Evolutionary conservation across 177 flowering plant species (phyloP), one percentile per base, ranked within the genome.

Genomic region (Vitis hybrid): DNA sequence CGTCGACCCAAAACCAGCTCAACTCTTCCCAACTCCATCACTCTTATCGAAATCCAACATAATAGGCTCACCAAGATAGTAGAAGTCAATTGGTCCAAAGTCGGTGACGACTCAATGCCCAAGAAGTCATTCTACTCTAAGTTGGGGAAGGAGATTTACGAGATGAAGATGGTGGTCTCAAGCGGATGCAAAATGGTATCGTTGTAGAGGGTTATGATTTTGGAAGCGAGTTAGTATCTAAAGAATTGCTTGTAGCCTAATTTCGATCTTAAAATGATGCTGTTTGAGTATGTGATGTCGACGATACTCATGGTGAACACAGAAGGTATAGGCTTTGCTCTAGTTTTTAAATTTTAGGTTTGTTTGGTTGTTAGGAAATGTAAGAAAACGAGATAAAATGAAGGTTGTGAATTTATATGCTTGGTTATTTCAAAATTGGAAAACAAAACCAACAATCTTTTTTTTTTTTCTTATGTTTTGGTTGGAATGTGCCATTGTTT

Each of bases 201-300:
- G 0, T 70, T 93, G 84, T 97, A 93, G 77, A 81, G 98, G 74
- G 99, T 91, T 35, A 93, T 93, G 97, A 41, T 41, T 41, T 41
- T 41, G 0, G 46, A 41, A 41, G 46, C 30, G 4, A 27, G 46
- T 41, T 8, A 8, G 46, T 8, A 41, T 5, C 9, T 8, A 83
- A 98, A 93, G 88, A 93, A 93, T 64, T 96, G 91, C 72, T 79
- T 96, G 24, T 93, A 91, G 98, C 97, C 97, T 1, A 84, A 96
- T 83, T 96, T 96, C 32, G 90, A 87, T 65, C 83, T 93, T 0
- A 87, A 85, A 55, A 84, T 81, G 0, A 84, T 98, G 1, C 72
- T 88, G 2, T 96, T 91, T 68, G 97, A 96, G 91, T 98, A 93
- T 77, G 89, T 96, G 3, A 93, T 96, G 97, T 90, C 97, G 1